Evolutionary conservation across 2,329 filamentous ascomycete species (phyloP).

Genomic region (Aureobasidium melanogenum): DNA sequence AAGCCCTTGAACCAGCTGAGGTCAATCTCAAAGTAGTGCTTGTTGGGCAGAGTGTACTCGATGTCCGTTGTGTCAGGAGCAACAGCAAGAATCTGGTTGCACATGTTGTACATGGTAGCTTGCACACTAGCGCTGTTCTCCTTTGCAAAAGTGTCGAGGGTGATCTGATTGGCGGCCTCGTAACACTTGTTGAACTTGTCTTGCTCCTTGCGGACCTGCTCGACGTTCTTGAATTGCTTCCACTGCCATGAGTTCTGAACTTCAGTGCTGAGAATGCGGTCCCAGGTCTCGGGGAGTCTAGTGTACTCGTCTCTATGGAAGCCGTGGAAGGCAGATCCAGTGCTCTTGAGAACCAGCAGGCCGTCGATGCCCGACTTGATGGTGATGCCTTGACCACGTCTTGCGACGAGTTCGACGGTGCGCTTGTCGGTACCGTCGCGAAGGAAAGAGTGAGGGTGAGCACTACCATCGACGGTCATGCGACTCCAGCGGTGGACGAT

Average conservation of each 20-base stretch:
- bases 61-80: constrained; percentile 65
- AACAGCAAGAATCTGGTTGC: constrained; percentile 68
- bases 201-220: constrained; percentile 56
- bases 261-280: constrained; percentile 90
- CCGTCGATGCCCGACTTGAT: constrained; percentile 72
- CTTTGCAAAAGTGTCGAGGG: constrained; percentile 82
- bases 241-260: constrained; percentile 84
- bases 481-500: constrained; percentile 85
- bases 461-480: constrained; percentile 75
- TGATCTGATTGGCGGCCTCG: constrained; percentile 69
- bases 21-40: constrained; percentile 98
- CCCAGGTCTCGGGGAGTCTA: constrained; percentile 81
- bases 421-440: constrained; percentile 84
- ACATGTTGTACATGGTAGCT: constrained; percentile 99
- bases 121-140: constrained; percentile 92
- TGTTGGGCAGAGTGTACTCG: constrained; percentile 85
- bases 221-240: constrained; percentile 58
- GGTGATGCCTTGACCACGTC: constrained; percentile 58
- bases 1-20: constrained; percentile 92
- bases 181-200: constrained; percentile 71
- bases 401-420: constrained; percentile 64
- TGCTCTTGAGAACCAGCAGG: constrained; percentile 88
- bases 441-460: constrained; percentile 91
- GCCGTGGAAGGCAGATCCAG: constrained; percentile 89
- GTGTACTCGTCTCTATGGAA: constrained; percentile 93